These are phyloP conservation scores for Bipolaris bicolor DNA, from an alignment of 2,329 filamentous ascomycete species.

Conservation along the genomic window DNA sequence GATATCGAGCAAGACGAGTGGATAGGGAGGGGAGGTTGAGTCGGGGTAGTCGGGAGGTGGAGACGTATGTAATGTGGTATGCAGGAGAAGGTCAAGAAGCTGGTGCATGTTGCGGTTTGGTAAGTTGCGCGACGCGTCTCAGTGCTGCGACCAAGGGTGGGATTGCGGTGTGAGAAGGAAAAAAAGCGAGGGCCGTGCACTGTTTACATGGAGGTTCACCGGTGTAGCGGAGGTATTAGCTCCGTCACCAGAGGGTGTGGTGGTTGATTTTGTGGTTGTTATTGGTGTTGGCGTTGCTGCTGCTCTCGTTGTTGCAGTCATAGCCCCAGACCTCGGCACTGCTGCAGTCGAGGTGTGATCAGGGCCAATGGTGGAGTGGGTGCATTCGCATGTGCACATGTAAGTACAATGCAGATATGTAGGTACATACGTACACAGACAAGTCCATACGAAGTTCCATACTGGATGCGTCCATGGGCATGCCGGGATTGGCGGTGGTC, in stretches of 20 bases:
- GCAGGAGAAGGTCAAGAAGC: neutral
- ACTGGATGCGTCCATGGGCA: no score
- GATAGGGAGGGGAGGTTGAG: neutral
- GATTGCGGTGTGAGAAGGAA: neutral
- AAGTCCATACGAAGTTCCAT: no score
- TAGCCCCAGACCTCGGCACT: no score
- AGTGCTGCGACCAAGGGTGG: neutral
- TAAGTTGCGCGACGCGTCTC: neutral
- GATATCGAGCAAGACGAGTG: neutral
- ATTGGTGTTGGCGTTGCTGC: no score
- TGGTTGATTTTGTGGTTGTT: no score
- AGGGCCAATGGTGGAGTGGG: no score
- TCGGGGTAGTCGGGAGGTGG: neutral
- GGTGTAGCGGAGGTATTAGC: neutral
- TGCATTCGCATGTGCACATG: no score
- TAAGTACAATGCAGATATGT: no score
- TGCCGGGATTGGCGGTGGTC: no score
- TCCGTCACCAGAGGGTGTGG: neutral
- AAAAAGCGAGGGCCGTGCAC: neutral
- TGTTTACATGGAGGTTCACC: neutral
- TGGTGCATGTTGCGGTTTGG: neutral
- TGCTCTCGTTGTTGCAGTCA: no score
- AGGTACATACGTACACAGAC: no score
- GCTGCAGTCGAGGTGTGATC: no score
- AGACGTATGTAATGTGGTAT: neutral